Percentiles rank a stretch among this genome's conserved stretches.
Evolutionary conservation across 1,284 basidiomycete genomes (phyloP).

Genomic region (Lignosus rhinocerotis): DNA sequence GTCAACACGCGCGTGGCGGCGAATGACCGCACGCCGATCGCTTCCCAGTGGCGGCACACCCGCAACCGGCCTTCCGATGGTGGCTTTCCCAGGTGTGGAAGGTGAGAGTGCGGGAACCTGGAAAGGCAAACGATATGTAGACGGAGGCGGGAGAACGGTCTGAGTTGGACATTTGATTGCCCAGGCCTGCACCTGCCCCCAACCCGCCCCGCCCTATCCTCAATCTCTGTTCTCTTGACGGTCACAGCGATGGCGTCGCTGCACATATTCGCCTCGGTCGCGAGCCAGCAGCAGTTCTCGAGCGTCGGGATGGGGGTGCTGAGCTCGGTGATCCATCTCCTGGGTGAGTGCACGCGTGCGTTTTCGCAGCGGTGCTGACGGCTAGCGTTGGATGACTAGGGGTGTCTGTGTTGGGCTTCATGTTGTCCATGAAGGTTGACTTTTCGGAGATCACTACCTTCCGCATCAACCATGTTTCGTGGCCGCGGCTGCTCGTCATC

Average conservation of each 20-base stretch:
- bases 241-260: neutral
- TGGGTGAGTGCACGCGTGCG: conserved; percentile 23
- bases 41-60: neutral
- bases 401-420: conserved; percentile 31
- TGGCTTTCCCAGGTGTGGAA: neutral
- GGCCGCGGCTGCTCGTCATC: conserved; percentile 32
- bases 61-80: neutral
- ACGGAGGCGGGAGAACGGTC: neutral
- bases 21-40: neutral
- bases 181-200: neutral
- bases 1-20: neutral
- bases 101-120: no score
- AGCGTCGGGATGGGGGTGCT: conserved; percentile 29
- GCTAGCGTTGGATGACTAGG: conserved; percentile 23
- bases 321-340: conserved; percentile 29
- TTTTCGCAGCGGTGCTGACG: neutral
- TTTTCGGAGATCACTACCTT: conserved; percentile 26
- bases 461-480: conserved; percentile 24
- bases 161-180: neutral
- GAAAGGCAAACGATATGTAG: no score
- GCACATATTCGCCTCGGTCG: neutral
- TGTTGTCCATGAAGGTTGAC: conserved; percentile 32
- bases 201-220: no score
- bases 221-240: no score
- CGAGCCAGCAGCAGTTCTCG: conserved; percentile 23